Conservation (phyloP, 129 eudicot species). For the Dittrichia graveolens region DNA sequence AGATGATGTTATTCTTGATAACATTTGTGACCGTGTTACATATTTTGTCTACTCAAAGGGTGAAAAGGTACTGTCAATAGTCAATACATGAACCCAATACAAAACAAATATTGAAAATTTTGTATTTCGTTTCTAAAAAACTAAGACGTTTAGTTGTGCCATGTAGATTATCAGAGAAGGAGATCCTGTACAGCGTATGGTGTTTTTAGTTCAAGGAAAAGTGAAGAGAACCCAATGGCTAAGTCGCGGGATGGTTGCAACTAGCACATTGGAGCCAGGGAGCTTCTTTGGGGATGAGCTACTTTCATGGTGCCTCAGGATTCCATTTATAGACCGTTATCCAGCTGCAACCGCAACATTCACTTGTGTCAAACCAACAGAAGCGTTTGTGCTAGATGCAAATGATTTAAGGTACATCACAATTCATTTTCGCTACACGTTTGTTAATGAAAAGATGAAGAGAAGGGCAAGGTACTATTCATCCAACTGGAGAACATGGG, state of each 20-base stretch:
- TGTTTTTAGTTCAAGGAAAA: conserved; percentile 50
- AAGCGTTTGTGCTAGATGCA: conserved; percentile 59
- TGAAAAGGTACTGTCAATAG: conserved; percentile 47
- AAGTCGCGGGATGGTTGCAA: conserved; percentile 53
- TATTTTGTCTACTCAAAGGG: conserved; percentile 50
- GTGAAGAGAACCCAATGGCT: conserved; percentile 52
- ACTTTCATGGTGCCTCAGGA: conserved; percentile 56
- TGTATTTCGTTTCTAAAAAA: neutral
- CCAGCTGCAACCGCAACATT: conserved; percentile 60
- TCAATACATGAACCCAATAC: conserved; percentile 13
- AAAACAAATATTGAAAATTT: neutral
- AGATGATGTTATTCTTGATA: conserved; percentile 64
- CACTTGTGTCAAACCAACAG: conserved; percentile 47
- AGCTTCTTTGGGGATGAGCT: conserved; percentile 62
- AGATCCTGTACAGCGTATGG: conserved; percentile 58
- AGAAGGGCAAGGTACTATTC: conserved; percentile 53
- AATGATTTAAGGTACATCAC: conserved; percentile 51
- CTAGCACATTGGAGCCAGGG: conserved; percentile 45
- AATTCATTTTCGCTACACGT: conserved; percentile 51
- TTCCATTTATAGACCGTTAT: conserved; percentile 41
- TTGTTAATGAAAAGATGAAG: conserved; percentile 43
- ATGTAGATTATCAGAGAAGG: conserved; percentile 59
- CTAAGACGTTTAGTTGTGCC: conserved; percentile 6
- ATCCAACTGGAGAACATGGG: conserved; percentile 71
- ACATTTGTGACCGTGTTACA: conserved; percentile 64